A percentile compares a stretch with the other conserved stretches of the same genome.
Evolutionary conservation across 2,329 filamentous ascomycete genomes (phyloP).

Genomic region (Cadophora luteo-olivacea): DNA sequence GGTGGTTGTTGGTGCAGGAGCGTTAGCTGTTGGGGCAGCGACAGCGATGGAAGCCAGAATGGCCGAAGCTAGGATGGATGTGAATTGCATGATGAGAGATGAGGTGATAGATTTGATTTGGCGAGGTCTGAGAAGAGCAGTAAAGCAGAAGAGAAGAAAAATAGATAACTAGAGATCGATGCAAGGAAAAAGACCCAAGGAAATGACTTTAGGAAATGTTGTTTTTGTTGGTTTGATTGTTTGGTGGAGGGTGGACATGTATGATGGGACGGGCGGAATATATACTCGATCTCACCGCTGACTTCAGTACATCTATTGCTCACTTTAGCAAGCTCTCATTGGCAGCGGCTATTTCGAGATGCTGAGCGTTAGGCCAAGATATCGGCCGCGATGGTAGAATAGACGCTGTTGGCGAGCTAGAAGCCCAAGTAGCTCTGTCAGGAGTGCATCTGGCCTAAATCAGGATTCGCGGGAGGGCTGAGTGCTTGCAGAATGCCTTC

Average conservation of each 20-base stretch:
- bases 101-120: slow-evolving; percentile 24
- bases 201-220: slow-evolving; percentile 33
- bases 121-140: slow-evolving; percentile 12
- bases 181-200: slow-evolving; percentile 27
- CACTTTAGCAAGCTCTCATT: slow-evolving; percentile 3
- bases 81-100: slow-evolving; percentile 47
- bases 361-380: neutral
- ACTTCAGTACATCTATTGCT: neutral
- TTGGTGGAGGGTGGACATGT: slow-evolving; percentile 27
- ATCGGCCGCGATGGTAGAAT: neutral
- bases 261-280: slow-evolving; percentile 16
- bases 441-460: slow-evolving; percentile 15
- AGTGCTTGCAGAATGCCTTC: slow-evolving; percentile 11
- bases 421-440: slow-evolving; percentile 5
- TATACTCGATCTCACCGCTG: slow-evolving; percentile 20
- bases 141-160: slow-evolving; percentile 22
- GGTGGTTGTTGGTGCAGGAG: slow-evolving; percentile 24
- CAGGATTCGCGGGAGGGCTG: slow-evolving; percentile 17
- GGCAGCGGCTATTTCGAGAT: slow-evolving; percentile 20
- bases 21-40: slow-evolving; percentile 32
- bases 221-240: slow-evolving; percentile 33
- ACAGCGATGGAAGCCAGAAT: slow-evolving; percentile 50
- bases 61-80: slow-evolving; percentile 45
- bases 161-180: slow-evolving; percentile 28
- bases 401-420: slow-evolving; percentile 14